Evolutionary conservation across 176 grass and related monocot species (phyloP), one percentile per base, ranked within the genome.

Genomic region (Zoysia pacifica): DNA sequence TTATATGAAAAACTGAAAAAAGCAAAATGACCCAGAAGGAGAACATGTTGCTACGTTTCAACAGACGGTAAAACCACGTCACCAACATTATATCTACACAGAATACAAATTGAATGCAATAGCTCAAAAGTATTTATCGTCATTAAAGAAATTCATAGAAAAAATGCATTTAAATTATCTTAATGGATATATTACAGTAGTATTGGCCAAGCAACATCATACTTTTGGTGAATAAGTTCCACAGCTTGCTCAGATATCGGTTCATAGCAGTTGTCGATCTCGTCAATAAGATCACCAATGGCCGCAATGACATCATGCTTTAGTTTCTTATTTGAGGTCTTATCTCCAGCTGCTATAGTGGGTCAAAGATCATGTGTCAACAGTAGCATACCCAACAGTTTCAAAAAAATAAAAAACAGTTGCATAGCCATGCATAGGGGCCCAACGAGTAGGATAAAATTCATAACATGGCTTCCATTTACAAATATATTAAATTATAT

Each of bases 181-280:
- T 37, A 82, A 87, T 28, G 66, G 13, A 5, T 64, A 76, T 41
- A 65, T 52, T 50, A 1, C 1, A 51, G n/a, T 35, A 69, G 51
- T 14, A 52, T 75, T 13, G 36, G 46, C 7, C 72, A 72, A 87
- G 15, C 38, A 52, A 55, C 11, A 84, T 77, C 78, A 5, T 98
- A 91, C 95, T 98, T 98, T 69, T 94, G 95, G 78, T 98, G 95
- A 93, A 98, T 94, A 86, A 89, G 95, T 74, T 98, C 95, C 61
- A 98, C 92, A n/a, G 95, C 90, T 76, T 98, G 95, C 89, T 94
- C 95, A 72, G 92, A 93, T 56, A 98, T 94, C 44, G 84, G 86
- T 37, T 98, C 95, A 73, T 94, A 93, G 84, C 95, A 98, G 47
- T 84, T 89, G 45, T 98, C 86, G 14, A 98, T 98, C 65, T 98